Evolutionary conservation across 768 basidiomycete genomes (phyloP), one percentile per base, ranked within the genome.

Genomic region (Russula sp.): DNA sequence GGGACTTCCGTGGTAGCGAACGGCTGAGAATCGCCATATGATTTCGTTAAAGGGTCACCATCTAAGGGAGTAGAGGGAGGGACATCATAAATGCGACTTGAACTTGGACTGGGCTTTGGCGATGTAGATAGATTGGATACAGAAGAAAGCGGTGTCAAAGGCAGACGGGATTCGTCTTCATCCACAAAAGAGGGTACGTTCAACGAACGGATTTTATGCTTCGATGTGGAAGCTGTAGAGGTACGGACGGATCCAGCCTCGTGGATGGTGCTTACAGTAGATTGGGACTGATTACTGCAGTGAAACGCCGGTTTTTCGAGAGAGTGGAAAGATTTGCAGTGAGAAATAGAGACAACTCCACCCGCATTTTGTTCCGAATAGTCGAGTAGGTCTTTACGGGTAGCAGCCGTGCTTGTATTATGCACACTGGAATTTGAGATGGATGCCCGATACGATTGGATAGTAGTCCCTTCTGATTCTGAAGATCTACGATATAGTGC

Each of bases 91-190:
- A 79, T 69, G 5, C 6, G 26, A 28, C 50, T 18, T 16, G 81
- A 75, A 44, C 80, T 71, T 56, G 76, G 70, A 46, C 75, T 67
- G 60, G 77, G 77, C 7, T 75, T 51, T 36, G 36, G 36, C 11
- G 13, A 36, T 3, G 36, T 36, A 13, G 36, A 13, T 14, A 13
- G 11, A 36, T 13, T 36, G 1, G 13, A 36, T 36, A 36, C 3
- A 36, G 90, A 91, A 0, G 92, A 91, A 51, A 91, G 82, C 1
- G 91, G 91, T 1, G 89, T 84, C 5, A 84, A 75, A 3, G 80
- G 71, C 52, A 75, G 64, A 46, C 62, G 66, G 42, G 73, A 70
- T 38, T 28, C 20, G 64, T 70, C 56, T 68, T 74, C 68, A 61
- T 73, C 72, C 69, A 70, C 71, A 69, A 69, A 52, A 48, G 64